These are phyloP conservation scores for Leccinum subtestaceum DNA, from an alignment of 768 basidiomycete genomes.

Conservation along the genomic window DNA sequence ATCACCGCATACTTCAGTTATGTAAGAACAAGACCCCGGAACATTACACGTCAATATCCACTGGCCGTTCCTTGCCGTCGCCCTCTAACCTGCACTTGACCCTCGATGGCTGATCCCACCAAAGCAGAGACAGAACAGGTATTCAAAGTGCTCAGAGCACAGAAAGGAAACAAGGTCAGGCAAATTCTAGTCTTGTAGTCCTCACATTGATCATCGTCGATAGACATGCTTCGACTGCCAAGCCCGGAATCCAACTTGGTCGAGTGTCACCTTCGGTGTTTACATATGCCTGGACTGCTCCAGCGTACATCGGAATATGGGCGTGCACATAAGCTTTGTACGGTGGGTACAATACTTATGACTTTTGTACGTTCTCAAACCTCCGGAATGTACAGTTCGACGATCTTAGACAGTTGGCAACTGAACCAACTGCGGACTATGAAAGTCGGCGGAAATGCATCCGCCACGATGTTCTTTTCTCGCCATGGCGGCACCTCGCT, in stretches of 20 bases:
- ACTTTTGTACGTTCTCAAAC: constrained; percentile 7
- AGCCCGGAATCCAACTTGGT: constrained; percentile 97
- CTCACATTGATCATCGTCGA: constrained; percentile 12
- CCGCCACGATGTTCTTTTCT: constrained; percentile 84
- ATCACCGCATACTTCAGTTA: constrained; percentile 7
- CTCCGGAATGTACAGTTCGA: constrained; percentile 60
- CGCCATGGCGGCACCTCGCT: constrained; percentile 79
- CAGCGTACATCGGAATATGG: constrained; percentile 91
- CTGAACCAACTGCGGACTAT: constrained; percentile 87
- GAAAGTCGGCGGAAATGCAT: constrained; percentile 93
- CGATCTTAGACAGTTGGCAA: constrained; percentile 95
- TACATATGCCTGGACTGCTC: constrained; percentile 99
- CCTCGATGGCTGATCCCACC: constrained; percentile 66
- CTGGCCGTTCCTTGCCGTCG: constrained; percentile 1
- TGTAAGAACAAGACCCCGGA: constrained; percentile 15
- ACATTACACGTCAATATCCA: constrained; percentile 17
- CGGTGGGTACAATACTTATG: constrained; percentile 50
- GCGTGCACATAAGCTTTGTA: constrained; percentile 97
- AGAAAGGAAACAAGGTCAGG: constrained; percentile 86
- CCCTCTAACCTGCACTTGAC: constrained; percentile 2
- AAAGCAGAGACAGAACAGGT: constrained; percentile 87
- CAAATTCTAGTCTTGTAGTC: not conserved
- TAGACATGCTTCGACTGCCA: constrained; percentile 93
- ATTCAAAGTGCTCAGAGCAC: constrained; percentile 76
- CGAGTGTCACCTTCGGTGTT: constrained; percentile 92